Conservation (phyloP, 139 green algal genomes). For the Tetraselmis chui region DNA sequence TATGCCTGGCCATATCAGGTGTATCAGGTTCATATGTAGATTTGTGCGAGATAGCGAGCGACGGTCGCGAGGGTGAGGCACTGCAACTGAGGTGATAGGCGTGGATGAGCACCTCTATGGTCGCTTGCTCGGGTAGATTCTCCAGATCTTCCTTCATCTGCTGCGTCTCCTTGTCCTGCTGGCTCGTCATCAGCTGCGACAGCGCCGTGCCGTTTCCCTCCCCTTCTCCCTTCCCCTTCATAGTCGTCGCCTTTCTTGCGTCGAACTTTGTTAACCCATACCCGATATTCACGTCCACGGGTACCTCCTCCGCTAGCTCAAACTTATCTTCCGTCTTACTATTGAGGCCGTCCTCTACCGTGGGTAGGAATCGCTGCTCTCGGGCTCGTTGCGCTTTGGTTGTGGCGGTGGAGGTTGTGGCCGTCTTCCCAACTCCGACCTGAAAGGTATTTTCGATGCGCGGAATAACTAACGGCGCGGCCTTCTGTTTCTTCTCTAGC, state of each 20-base stretch:
- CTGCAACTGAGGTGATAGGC: no score
- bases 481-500: neutral
- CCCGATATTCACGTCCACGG: neutral
- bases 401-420: neutral
- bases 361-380: constrained; percentile 21
- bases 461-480: constrained; percentile 19
- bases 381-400: neutral
- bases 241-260: neutral
- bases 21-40: no score
- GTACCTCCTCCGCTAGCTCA: neutral
- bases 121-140: constrained; percentile 1
- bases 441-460: constrained; percentile 29
- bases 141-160: constrained; percentile 21
- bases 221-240: neutral
- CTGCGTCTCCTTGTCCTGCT: constrained; percentile 8
- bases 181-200: neutral
- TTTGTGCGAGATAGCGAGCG: no score
- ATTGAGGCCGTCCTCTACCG: neutral
- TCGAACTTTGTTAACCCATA: neutral
- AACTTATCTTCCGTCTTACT: neutral
- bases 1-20: no score
- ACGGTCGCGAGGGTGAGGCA: no score
- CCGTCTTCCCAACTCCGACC: neutral
- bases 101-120: neutral
- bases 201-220: neutral